Evolutionary conservation across 768 basidiomycete genomes (phyloP).

Genomic region (Termitomyces sp.): DNA sequence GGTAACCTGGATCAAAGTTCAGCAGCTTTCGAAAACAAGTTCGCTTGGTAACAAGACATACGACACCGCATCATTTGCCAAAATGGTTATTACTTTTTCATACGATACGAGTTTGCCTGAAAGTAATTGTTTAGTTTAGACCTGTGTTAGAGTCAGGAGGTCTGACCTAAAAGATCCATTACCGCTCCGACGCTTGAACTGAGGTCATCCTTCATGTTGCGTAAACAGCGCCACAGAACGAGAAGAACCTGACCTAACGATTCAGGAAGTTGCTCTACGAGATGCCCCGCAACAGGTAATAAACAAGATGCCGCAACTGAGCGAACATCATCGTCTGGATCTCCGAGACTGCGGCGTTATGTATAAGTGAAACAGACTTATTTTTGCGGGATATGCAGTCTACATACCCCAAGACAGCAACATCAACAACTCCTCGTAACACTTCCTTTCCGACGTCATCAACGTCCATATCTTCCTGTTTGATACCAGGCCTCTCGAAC

Average conservation of each 20-base stretch:
- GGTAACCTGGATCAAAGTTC: slow-evolving; percentile 50
- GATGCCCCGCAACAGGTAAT: slow-evolving; percentile 75
- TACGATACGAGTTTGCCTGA: slow-evolving; percentile 80
- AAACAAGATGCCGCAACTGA: slow-evolving; percentile 92
- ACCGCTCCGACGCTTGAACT: slow-evolving; percentile 95
- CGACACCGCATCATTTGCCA: slow-evolving; percentile 67
- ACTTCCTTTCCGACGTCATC: slow-evolving; percentile 47
- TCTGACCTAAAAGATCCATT: slow-evolving; percentile 90
- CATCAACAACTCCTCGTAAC: slow-evolving; percentile 80
- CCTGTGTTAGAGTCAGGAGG: background rate
- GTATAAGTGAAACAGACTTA: background rate
- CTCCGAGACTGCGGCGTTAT: slow-evolving; percentile 57
- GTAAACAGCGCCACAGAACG: slow-evolving; percentile 87
- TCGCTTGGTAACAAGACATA: slow-evolving; percentile 27
- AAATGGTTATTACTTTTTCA: slow-evolving; percentile 68
- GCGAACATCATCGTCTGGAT: slow-evolving; percentile 93
- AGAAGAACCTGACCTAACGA: slow-evolving; percentile 69
- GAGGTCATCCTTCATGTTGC: slow-evolving; percentile 92
- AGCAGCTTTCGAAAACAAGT: background rate
- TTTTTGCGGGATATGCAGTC: background rate
- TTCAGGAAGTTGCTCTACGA: slow-evolving; percentile 71
- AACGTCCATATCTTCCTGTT: slow-evolving; percentile 26
- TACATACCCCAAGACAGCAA: slow-evolving; percentile 83
- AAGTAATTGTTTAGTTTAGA: slow-evolving; percentile 1
- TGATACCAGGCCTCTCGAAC: slow-evolving; percentile 41